Percentiles rank a stretch among this genome's conserved stretches.
Evolutionary conservation across 768 basidiomycete genomes (phyloP).

Genomic region (Termitomyces sp.): DNA sequence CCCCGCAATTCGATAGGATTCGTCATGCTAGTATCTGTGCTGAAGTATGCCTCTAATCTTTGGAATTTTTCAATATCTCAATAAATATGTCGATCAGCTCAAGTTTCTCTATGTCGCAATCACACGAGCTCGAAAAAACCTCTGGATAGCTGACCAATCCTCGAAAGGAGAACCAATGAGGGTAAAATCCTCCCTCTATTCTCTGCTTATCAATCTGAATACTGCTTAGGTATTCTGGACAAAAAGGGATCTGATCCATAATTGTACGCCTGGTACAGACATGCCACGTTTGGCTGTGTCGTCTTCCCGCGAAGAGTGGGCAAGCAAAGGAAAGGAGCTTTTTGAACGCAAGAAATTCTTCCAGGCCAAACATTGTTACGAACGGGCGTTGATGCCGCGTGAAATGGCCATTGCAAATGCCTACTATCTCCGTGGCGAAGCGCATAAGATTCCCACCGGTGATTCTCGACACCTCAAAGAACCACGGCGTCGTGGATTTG

Average conservation of each 20-base stretch:
- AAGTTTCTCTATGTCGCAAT: constrained; percentile 71
- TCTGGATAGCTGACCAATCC: constrained; percentile 69
- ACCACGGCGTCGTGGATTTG: constrained; percentile 31
- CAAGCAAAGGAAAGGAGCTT: constrained; percentile 26
- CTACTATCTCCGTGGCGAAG: constrained; percentile 51
- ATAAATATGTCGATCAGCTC: constrained; percentile 32
- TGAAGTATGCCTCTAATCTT: constrained; percentile 37
- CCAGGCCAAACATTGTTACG: constrained; percentile 54
- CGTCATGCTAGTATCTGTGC: constrained; percentile 54
- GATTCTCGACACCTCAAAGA: constrained; percentile 17
- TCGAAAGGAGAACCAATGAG: constrained; percentile 53
- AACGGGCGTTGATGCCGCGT: constrained; percentile 38
- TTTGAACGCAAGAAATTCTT: constrained; percentile 42
- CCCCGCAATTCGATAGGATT: constrained; percentile 47
- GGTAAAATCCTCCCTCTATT: constrained; percentile 24
- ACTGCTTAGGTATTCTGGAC: constrained; percentile 48
- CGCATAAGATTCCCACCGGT: constrained; percentile 28
- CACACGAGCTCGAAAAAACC: constrained; percentile 63
- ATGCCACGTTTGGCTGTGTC: constrained; percentile 52
- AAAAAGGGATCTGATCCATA: constrained; percentile 39
- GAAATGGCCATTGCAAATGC: constrained; percentile 48
- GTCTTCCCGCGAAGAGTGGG: constrained; percentile 44
- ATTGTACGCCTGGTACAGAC: constrained; percentile 43
- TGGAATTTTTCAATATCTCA: not conserved
- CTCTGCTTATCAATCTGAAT: not conserved